phyloP scores from a whole-genome alignment of 768 basidiomycete species.

The Leccinum disarticulatum region DNA sequence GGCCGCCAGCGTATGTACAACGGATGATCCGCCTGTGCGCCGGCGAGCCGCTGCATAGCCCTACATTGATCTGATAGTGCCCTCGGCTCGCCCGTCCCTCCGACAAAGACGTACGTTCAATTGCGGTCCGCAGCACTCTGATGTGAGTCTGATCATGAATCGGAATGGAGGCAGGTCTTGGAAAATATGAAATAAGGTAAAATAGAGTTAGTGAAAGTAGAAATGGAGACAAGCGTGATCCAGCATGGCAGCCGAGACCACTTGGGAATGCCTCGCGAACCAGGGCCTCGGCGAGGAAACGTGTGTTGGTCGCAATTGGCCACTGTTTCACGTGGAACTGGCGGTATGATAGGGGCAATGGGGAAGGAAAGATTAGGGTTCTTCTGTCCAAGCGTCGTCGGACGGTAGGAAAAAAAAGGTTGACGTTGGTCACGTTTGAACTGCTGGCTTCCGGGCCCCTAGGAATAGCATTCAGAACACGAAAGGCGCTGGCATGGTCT shows the following conservation, averaged over 20 bases:
- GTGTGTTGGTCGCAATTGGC: conserved; percentile 4
- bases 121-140: not conserved
- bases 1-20: not conserved
- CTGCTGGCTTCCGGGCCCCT: not conserved
- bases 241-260: not conserved
- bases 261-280: conserved; percentile 7
- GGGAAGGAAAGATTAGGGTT: not conserved
- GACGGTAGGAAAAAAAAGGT: not conserved
- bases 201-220: not conserved
- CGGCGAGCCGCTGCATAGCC: not conserved
- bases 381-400: conserved; percentile 1
- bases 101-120: not conserved
- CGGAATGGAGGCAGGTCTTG: not conserved
- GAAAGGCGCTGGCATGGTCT: not conserved
- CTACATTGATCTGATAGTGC: not conserved
- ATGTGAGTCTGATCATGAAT: not conserved
- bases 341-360: not conserved
- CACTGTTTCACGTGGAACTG: not conserved
- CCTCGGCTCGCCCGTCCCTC: not conserved
- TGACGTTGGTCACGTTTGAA: not conserved
- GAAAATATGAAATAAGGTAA: not conserved
- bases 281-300: conserved; percentile 2
- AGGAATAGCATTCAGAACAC: not conserved
- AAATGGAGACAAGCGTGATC: not conserved
- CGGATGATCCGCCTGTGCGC: not conserved